phyloP scores from a whole-genome alignment of 345 rosid genomes.

The Bruguiera sexangula region DNA sequence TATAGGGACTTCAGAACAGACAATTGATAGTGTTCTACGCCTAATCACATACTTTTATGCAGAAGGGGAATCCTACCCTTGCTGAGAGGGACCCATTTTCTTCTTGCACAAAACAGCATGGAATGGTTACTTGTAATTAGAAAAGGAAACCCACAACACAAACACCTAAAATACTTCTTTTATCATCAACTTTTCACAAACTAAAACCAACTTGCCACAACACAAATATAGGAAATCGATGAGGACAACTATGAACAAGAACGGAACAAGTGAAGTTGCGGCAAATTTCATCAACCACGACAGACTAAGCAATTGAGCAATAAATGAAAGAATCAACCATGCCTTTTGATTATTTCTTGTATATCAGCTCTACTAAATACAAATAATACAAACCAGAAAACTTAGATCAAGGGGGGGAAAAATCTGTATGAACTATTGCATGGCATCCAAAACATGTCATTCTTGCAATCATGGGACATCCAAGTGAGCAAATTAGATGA shows the following conservation, averaged over 20 bases:
- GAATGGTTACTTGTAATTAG: too few relatives aligned
- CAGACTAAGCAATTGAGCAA: slow-evolving; percentile 14
- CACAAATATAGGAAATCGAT: too few relatives aligned
- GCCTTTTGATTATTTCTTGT: slow-evolving; percentile 18
- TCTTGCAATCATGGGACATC: slow-evolving; percentile 22
- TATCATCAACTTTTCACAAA: too few relatives aligned
- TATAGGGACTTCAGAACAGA: too few relatives aligned
- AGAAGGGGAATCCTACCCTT: too few relatives aligned
- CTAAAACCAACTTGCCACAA: too few relatives aligned
- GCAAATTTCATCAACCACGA: slow-evolving; percentile 13
- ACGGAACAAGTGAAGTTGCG: neutral
- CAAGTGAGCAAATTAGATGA: slow-evolving; percentile 4
- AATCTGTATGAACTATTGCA: slow-evolving; percentile 7
- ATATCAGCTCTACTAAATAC: slow-evolving; percentile 21
- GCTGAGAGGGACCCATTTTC: too few relatives aligned
- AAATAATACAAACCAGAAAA: slow-evolving; percentile 10
- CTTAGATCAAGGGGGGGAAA: slow-evolving; percentile 3
- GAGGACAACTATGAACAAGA: neutral
- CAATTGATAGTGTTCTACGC: too few relatives aligned
- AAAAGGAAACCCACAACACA: too few relatives aligned
- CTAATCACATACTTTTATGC: too few relatives aligned
- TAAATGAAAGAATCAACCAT: slow-evolving; percentile 36
- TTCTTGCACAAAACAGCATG: too few relatives aligned
- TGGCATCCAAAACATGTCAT: slow-evolving; percentile 17
- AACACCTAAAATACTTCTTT: too few relatives aligned